Evolutionary conservation across 805 yeast species (phyloP), one percentile per base, ranked within the genome.

Genomic region (Kodamaea nitidulidarum): DNA sequence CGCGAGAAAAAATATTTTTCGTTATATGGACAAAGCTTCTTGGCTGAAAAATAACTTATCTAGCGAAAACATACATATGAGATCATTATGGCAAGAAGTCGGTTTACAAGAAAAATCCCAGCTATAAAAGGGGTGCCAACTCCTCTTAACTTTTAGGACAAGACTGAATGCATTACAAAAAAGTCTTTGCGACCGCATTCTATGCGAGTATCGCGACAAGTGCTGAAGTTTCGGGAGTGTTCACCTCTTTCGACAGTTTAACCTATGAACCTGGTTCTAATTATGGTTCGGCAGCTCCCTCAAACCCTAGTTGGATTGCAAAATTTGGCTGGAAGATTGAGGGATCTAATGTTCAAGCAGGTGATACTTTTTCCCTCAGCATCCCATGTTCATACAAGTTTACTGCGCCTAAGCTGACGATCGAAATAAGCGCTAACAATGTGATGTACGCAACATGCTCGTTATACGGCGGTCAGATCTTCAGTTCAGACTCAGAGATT

Each of bases 311-410:
- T 34, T 51, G 61, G 59, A 33, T 32, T 22, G 56, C 56, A 5
- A 36, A 43, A 1, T 24, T 59, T 6, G 36, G 37, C 5, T 59
- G 64, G 64, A 9, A 22, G 5, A 43, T 59, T 11, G 24, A 37
- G 7, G 51, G 54, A 14, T 3, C 39, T 7, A 32, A 38, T 4
- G 47, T 45, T 2, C n/a, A 15, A 0, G 29, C 63, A 0, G 61
- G 60, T 24, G 65, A 60, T 40, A 56, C 60, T 4, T 60, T 60
- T 27, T 39, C 48, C 9, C 50, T 60, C 32, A 32, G 38, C 15
- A 36, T 60, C 45, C 63, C 63, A 2, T 50, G 60, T 44, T 60
- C 52, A 9, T 57, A 45, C 38, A 52, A 50, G 30, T 51, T 56
- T 36, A 49, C 51, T 2, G 32, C 50, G 3, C 21, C 41, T n/a